Conservation (phyloP, 345 rosid species). For the Citrus glauca region DNA sequence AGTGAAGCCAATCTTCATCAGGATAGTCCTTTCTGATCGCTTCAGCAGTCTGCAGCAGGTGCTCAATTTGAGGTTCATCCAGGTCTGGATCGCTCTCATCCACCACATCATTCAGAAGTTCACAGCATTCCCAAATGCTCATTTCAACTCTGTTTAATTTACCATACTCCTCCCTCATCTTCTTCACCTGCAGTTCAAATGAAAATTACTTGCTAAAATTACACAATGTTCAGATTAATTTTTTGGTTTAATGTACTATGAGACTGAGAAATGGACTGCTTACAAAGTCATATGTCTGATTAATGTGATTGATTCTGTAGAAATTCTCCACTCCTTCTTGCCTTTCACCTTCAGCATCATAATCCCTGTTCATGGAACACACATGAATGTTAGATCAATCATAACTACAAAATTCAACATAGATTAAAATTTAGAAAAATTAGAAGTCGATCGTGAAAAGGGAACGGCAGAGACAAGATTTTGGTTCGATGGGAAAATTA, state of each 20-base stretch:
- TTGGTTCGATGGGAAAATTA: too few relatives aligned
- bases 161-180: conserved; percentile 47
- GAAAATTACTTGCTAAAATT: background rate
- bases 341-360: conserved; percentile 70
- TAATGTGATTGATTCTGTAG: conserved; percentile 67
- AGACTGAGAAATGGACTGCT: background rate
- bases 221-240: background rate
- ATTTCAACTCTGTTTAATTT: conserved; percentile 44
- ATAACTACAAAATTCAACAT: background rate
- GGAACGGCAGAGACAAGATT: too few relatives aligned
- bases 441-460: too few relatives aligned
- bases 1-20: conserved; percentile 58
- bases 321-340: conserved; percentile 69
- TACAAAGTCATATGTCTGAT: conserved; percentile 81
- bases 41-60: conserved; percentile 61
- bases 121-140: conserved; percentile 81
- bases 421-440: too few relatives aligned
- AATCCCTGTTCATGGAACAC: conserved; percentile 41
- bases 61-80: conserved; percentile 67
- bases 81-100: conserved; percentile 78
- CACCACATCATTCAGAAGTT: conserved; percentile 54
- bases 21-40: conserved; percentile 64
- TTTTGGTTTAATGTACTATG: background rate
- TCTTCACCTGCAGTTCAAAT: conserved; percentile 31
- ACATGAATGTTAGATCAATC: background rate